Evolutionary conservation across 2,329 filamentous ascomycete genomes (phyloP).

Genomic region (Fusarium floridanum): DNA sequence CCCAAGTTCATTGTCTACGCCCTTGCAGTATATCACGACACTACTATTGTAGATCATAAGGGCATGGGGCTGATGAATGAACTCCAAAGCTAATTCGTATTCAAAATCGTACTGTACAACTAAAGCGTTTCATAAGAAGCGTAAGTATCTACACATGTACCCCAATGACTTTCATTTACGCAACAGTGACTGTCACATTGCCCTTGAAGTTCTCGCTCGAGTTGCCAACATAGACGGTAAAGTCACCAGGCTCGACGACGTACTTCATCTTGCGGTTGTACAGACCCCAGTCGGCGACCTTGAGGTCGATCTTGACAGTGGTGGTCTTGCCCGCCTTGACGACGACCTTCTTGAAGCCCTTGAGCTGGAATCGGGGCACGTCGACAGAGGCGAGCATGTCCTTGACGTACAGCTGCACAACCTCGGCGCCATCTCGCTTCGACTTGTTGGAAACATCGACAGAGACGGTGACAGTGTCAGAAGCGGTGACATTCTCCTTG

Average conservation of each 20-base stretch:
- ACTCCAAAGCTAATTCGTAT: neutral
- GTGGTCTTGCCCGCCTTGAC: constrained; percentile 71
- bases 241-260: constrained; percentile 79
- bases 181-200: constrained; percentile 68
- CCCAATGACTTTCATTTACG: constrained; percentile 5
- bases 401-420: constrained; percentile 76
- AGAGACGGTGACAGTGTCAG: constrained; percentile 68
- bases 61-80: neutral
- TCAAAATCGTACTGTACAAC: neutral
- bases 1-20: too few species aligned
- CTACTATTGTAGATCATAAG: neutral
- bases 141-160: neutral
- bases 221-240: constrained; percentile 72
- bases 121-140: neutral
- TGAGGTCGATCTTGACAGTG: constrained; percentile 62
- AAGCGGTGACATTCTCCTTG: constrained; percentile 57
- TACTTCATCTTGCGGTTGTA: constrained; percentile 76
- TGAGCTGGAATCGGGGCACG: constrained; percentile 73
- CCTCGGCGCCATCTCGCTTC: constrained; percentile 71
- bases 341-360: constrained; percentile 75
- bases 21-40: too few species aligned
- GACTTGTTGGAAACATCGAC: constrained; percentile 73
- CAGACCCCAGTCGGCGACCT: constrained; percentile 69
- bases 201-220: constrained; percentile 68
- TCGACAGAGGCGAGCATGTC: constrained; percentile 73